Base-by-base conservation (phyloP, 1,284 basidiomycete genomes). In the Ceratobasidium sp. region DNA sequence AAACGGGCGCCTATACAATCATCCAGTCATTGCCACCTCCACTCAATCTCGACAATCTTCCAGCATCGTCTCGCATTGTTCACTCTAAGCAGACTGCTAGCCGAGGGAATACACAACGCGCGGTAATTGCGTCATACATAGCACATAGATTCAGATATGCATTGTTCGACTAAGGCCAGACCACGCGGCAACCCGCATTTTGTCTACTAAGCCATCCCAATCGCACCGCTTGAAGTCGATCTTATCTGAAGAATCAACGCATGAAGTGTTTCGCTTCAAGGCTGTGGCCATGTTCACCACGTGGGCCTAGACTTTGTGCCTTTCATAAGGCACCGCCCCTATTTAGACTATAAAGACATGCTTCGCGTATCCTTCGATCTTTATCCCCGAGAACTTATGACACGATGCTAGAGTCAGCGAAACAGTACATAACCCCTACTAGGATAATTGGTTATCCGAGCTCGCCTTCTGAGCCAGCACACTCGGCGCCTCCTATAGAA, bases 11-110 rank as follows among this genome's bases (percentile, higher is more conserved):
- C 64, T 76, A 76, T 65, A 42, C 54, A 64, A 50, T 66, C 73
- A 48, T 61, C 61, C 61, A 62, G 64, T 46, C 73, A 42, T 66
- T 59, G 73, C 73, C 73, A 76, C 73, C 73, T 76, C 73, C 73
- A 76, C 71, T 46, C 48, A 23, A 20, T 28, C 38, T 44, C 38
- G 33, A 42, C 50, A 17, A 70, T n/a, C 23, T 70, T 71, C 69
- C 61, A 44, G 56, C 44, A 71, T 33, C 42, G 20, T 59, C 69
- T 68, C 23, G 26, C 62, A 23, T 17, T 65, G 15, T n/a, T 65
- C 52, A 54, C n/a, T 17, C 52, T n/a, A n/a, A 54, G 20, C n/a
- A 20, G 59, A 42, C 3, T 42, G n/a, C 59, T 40, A 10, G 20
- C 15, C 28, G 15, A 61, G 59, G 59, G n/a, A 42, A 40, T 40